Evolutionary conservation across 257 asterid species (phyloP).

Genomic region (Salvia splendens): DNA sequence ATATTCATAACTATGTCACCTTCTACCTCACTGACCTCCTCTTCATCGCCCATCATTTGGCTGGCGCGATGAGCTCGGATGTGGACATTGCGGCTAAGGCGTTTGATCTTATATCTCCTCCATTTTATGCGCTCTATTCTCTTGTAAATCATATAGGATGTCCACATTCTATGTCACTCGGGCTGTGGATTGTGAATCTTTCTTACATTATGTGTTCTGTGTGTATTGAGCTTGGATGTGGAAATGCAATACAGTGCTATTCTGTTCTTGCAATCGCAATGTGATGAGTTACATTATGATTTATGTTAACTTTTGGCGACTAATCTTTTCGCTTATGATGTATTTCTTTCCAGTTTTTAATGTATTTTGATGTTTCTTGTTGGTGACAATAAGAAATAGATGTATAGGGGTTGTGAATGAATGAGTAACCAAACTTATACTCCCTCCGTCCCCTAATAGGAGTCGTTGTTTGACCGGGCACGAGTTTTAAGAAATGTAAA

Average conservation of each 20-base stretch:
- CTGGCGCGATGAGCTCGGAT: conserved; percentile 63
- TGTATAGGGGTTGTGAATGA: not conserved
- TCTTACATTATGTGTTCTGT: conserved; percentile 26
- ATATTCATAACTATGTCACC: conserved; percentile 69
- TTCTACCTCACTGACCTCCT: conserved; percentile 72
- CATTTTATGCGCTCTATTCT: conserved; percentile 76
- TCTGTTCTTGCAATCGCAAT: conserved; percentile 26
- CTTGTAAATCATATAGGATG: conserved; percentile 67
- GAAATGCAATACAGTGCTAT: conserved; percentile 24
- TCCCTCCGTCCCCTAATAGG: too few species aligned
- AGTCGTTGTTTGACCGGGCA: too few species aligned
- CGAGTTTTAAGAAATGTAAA: too few species aligned
- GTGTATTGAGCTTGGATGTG: too few species aligned
- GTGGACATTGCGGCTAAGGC: conserved; percentile 58
- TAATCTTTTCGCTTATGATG: conserved; percentile 16
- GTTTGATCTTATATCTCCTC: conserved; percentile 63
- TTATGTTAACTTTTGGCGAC: conserved; percentile 1
- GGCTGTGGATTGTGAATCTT: conserved; percentile 73
- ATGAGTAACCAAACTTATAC: not conserved
- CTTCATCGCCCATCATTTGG: conserved; percentile 84
- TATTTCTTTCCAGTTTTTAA: not conserved
- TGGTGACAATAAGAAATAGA: not conserved
- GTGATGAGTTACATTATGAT: not conserved
- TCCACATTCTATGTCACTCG: conserved; percentile 57
- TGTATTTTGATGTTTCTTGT: not conserved